Conservation (phyloP, 768 basidiomycete genomes). For the Leccinum longicurvipes region DNA sequence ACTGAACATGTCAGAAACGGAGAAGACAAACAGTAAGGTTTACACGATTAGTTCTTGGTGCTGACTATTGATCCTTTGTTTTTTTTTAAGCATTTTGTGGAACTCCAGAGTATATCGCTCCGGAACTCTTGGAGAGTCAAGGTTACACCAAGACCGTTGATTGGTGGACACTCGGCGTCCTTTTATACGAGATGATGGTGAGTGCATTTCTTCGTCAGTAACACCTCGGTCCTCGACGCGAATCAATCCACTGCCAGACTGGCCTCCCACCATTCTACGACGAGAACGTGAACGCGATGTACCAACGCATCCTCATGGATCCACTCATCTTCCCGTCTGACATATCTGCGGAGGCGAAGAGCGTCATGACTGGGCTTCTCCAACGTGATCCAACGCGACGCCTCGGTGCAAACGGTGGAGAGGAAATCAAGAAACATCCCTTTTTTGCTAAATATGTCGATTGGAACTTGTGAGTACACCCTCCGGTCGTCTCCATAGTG, state of each 20-base stretch:
- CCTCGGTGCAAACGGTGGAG: conserved; percentile 89
- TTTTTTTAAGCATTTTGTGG: conserved; percentile 81
- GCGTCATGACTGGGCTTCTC: conserved; percentile 83
- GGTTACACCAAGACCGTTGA: conserved; percentile 99
- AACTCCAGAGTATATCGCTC: conserved; percentile 98
- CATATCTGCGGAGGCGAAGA: conserved; percentile 82
- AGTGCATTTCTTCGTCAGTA: neutral
- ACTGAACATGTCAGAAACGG: conserved; percentile 95
- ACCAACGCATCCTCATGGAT: conserved; percentile 91
- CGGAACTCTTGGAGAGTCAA: conserved; percentile 92
- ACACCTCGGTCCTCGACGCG: conserved; percentile 1
- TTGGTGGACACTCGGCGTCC: conserved; percentile 97
- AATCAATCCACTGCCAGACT: conserved; percentile 47
- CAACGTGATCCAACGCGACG: conserved; percentile 85
- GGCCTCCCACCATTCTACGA: conserved; percentile 98
- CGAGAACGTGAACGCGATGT: conserved; percentile 98
- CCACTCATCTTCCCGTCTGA: conserved; percentile 91
- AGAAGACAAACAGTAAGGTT: conserved; percentile 89
- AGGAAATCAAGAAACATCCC: conserved; percentile 93
- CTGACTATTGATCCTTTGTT: conserved; percentile 3
- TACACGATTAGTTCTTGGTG: neutral
- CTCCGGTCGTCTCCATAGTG: neutral
- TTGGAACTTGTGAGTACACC: conserved; percentile 64
- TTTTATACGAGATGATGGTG: conserved; percentile 97
- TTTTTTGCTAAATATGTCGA: conserved; percentile 95